Conservation (phyloP, 257 asterid species). For the Coffea canephora region DNA sequence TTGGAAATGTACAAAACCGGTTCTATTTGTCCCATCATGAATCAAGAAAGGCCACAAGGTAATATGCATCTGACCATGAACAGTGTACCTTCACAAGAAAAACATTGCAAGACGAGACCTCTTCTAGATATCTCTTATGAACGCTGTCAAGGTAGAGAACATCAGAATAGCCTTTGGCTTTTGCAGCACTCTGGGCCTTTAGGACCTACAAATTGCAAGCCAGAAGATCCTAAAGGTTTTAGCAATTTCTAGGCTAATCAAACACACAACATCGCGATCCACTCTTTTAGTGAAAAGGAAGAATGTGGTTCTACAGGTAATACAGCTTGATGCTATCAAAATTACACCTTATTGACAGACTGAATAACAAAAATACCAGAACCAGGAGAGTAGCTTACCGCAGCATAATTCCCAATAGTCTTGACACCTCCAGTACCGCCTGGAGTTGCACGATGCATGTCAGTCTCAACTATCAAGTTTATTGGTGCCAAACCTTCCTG, state of each 20-base stretch:
- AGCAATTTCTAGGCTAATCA: neutral
- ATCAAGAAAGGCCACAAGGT: neutral
- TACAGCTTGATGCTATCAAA: neutral
- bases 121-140: constrained; percentile 81
- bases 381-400: constrained; percentile 44
- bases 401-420: constrained; percentile 96
- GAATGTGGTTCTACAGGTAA: neutral
- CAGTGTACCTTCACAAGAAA: constrained; percentile 79
- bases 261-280: neutral
- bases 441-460: constrained; percentile 95
- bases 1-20: neutral
- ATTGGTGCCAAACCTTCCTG: constrained; percentile 99
- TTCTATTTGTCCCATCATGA: neutral
- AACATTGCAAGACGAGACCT: constrained; percentile 94
- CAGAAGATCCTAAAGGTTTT: neutral
- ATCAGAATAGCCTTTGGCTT: constrained; percentile 91
- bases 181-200: constrained; percentile 91
- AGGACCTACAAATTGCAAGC: constrained; percentile 52
- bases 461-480: constrained; percentile 84
- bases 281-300: neutral
- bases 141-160: constrained; percentile 80
- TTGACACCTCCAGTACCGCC: constrained; percentile 99
- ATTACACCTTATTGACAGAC: neutral
- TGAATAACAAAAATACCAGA: neutral
- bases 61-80: neutral